phyloP scores from a whole-genome alignment of 345 rosid genomes.

The Lagerstroemia speciosa region DNA sequence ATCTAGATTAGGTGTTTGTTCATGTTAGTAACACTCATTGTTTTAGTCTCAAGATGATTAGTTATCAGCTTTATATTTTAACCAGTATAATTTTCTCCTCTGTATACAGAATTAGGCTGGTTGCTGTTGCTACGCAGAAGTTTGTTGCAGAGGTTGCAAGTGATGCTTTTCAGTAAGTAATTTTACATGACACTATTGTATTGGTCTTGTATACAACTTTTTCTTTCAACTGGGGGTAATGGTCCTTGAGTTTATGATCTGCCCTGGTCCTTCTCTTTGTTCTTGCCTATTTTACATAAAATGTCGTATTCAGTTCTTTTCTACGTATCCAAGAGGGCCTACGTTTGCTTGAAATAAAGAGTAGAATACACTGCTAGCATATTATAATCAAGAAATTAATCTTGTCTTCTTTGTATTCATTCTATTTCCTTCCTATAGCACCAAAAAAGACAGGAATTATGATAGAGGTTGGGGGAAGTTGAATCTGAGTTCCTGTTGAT shows the following conservation, averaged over 20 bases:
- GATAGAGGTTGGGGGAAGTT: neutral
- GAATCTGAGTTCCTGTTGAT: neutral
- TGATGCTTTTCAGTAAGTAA: slow-evolving; percentile 47
- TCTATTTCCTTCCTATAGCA: too few relatives aligned
- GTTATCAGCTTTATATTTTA: neutral
- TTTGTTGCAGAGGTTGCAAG: slow-evolving; percentile 88
- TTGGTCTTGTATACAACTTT: neutral
- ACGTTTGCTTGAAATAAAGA: neutral
- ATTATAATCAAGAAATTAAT: neutral
- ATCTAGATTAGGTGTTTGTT: neutral
- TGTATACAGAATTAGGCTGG: slow-evolving; percentile 64
- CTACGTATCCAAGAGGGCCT: neutral
- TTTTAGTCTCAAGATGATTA: neutral
- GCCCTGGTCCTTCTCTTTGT: neutral
- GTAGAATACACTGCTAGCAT: neutral
- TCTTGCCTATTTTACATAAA: neutral
- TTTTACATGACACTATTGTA: neutral
- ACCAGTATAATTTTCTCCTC: neutral
- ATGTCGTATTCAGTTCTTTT: neutral
- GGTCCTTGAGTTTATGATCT: neutral
- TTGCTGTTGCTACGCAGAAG: slow-evolving; percentile 95
- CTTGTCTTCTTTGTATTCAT: neutral
- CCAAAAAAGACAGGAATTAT: neutral
- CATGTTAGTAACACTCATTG: too few relatives aligned
- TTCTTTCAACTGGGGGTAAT: neutral